Conservation (phyloP, 345 rosid genomes). For the Mercurialis annua region DNA sequence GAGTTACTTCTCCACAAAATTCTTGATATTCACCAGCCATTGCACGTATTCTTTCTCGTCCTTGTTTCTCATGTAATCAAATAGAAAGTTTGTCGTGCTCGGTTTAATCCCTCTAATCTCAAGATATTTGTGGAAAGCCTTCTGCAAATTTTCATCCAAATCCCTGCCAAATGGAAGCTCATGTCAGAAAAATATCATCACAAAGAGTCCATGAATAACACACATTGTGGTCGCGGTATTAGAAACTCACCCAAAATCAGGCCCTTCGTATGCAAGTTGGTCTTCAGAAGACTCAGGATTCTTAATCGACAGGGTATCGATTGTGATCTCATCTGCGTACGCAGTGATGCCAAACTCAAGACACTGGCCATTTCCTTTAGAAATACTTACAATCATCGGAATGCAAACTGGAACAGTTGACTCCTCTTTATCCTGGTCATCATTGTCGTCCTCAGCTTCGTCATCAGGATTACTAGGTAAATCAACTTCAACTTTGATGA, state of each 20-base stretch:
- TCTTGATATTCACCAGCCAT: conserved; percentile 59
- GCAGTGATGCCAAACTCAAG: conserved; percentile 59
- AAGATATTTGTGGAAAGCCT: conserved; percentile 55
- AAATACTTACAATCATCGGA: conserved; percentile 49
- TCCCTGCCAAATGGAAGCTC: conserved; percentile 37
- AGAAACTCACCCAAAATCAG: conserved; percentile 52
- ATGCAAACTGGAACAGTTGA: conserved; percentile 17
- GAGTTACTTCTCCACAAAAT: conserved; percentile 39
- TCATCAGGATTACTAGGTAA: conserved; percentile 22
- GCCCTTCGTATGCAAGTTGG: conserved; percentile 61
- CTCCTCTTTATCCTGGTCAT: conserved; percentile 17
- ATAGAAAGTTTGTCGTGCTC: conserved; percentile 38
- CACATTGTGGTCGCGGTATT: background rate
- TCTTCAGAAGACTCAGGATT: conserved; percentile 33
- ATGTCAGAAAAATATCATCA: background rate
- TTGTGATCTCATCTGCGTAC: conserved; percentile 43
- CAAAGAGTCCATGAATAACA: background rate
- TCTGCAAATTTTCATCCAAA: conserved; percentile 66
- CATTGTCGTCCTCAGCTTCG: conserved; percentile 28
- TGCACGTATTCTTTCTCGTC: conserved; percentile 52
- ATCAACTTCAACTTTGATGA: conserved; percentile 52
- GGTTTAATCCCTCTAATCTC: conserved; percentile 67
- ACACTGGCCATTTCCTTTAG: conserved; percentile 34
- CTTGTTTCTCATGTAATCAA: conserved; percentile 48
- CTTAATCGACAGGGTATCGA: conserved; percentile 50